These are phyloP conservation scores for Arthrobotrys pseudoclavata DNA, from an alignment of 2,329 filamentous ascomycete species.

Conservation along the genomic window DNA sequence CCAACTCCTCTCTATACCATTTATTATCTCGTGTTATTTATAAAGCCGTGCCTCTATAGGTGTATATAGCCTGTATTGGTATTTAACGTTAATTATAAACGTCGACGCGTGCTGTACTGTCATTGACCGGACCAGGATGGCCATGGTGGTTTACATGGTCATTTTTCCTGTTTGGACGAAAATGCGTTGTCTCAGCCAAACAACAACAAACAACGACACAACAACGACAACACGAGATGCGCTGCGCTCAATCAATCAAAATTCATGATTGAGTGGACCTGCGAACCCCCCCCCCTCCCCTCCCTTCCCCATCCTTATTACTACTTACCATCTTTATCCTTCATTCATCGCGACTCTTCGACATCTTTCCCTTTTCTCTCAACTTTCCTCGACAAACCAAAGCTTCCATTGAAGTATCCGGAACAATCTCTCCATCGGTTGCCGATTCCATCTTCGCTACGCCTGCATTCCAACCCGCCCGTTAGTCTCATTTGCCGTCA, in stretches of 20 bases:
- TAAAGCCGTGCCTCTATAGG: background rate
- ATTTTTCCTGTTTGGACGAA: too few species aligned
- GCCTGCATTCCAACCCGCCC: slow-evolving; percentile 34
- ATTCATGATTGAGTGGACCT: background rate
- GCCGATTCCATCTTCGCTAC: slow-evolving; percentile 23
- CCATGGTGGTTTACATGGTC: background rate
- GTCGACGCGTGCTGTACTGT: background rate
- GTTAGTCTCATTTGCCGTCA: slow-evolving; percentile 31
- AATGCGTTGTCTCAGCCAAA: slow-evolving; percentile 33
- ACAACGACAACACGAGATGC: slow-evolving; percentile 1
- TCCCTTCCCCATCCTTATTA: background rate
- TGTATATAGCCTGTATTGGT: background rate
- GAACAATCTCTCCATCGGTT: background rate
- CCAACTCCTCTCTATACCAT: background rate
- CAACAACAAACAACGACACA: slow-evolving; percentile 42
- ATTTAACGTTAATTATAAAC: background rate
- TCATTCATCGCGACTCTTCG: background rate
- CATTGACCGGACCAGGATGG: background rate
- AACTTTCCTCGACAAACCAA: too few species aligned
- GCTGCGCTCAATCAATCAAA: background rate
- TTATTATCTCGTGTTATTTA: background rate
- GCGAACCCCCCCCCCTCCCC: background rate
- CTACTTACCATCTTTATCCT: slow-evolving; percentile 14
- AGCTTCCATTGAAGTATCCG: background rate
- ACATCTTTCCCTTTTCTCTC: background rate